Conservation (phyloP, 2,329 filamentous ascomycete species). For the Thelonectria blattea region DNA sequence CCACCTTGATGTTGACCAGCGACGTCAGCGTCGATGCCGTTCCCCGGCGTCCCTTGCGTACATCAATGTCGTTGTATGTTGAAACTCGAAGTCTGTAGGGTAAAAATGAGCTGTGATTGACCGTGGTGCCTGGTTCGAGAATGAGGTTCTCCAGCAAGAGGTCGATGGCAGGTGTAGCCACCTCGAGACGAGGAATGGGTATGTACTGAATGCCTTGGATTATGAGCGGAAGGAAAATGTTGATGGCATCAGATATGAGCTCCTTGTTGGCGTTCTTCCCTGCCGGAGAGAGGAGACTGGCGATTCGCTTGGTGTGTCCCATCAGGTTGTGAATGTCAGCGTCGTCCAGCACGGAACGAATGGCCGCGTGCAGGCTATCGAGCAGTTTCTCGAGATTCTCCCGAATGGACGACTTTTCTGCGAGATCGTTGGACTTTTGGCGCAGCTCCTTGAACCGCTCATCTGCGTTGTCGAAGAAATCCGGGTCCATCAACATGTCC, state of each 20-base stretch:
- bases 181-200: constrained; percentile 88
- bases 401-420: constrained; percentile 70
- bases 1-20: constrained; percentile 76
- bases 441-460: constrained; percentile 58
- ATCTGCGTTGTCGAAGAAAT: constrained; percentile 80
- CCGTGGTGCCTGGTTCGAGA: constrained; percentile 82
- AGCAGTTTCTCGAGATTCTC: constrained; percentile 77
- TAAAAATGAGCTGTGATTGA: constrained; percentile 87
- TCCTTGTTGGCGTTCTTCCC: constrained; percentile 71
- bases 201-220: constrained; percentile 83
- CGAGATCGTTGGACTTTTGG: constrained; percentile 65
- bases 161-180: constrained; percentile 83
- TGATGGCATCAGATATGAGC: constrained; percentile 75
- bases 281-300: constrained; percentile 70
- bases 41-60: constrained; percentile 72
- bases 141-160: constrained; percentile 90
- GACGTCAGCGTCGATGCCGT: constrained; percentile 72
- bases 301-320: constrained; percentile 70
- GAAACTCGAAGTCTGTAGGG: constrained; percentile 83
- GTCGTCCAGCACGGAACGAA: constrained; percentile 74
- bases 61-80: constrained; percentile 85
- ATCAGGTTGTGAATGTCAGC: constrained; percentile 73
- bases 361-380: constrained; percentile 69
- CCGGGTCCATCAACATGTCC: constrained; percentile 82
- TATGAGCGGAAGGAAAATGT: constrained; percentile 80